These are phyloP conservation scores for Kodamaea ohmeri DNA, from an alignment of 1,139 yeast genomes.

Conservation along the genomic window DNA sequence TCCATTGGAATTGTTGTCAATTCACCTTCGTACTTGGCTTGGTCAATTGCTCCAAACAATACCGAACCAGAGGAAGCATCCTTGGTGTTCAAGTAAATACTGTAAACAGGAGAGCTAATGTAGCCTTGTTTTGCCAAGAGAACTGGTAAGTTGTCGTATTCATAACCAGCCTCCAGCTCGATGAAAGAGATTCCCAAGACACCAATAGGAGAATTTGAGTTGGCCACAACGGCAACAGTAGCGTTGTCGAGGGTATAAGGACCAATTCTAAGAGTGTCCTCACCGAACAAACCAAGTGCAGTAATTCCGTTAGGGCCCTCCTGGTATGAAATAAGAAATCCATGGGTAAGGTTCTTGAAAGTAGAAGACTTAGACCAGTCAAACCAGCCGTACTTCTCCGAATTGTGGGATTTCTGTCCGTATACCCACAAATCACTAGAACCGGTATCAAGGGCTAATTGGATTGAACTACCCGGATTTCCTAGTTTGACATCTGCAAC, in stretches of 20 bases:
- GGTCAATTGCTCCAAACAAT: slow-evolving; percentile 22
- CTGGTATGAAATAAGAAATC: slow-evolving; percentile 18
- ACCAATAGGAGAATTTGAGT: slow-evolving; percentile 12
- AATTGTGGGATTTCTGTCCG: slow-evolving; percentile 25
- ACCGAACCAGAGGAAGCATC: slow-evolving; percentile 37
- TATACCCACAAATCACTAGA: slow-evolving; percentile 23
- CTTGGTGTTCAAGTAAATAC: slow-evolving; percentile 32
- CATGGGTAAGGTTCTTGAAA: slow-evolving; percentile 46
- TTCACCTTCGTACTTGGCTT: slow-evolving; percentile 18
- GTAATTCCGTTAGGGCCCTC: slow-evolving; percentile 17
- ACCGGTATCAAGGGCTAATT: slow-evolving; percentile 27
- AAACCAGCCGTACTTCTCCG: slow-evolving; percentile 49
- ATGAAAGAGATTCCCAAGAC: slow-evolving; percentile 18
- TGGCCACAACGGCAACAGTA: slow-evolving; percentile 20
- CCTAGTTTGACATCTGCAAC: slow-evolving; percentile 11
- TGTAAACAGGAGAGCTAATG: slow-evolving; percentile 10
- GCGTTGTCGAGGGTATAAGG: slow-evolving; percentile 10
- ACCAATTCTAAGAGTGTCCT: slow-evolving; percentile 16
- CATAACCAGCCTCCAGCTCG: slow-evolving; percentile 12
- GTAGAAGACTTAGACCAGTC: slow-evolving; percentile 46
- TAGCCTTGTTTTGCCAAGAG: slow-evolving; percentile 12
- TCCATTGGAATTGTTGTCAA: slow-evolving; percentile 10
- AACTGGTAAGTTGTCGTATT: slow-evolving; percentile 12
- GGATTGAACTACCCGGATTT: slow-evolving; percentile 16
- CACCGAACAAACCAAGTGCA: slow-evolving; percentile 23